These are phyloP conservation scores for Gypsophila paniculata DNA, from an alignment of 179 eudicot species.

Conservation along the genomic window DNA sequence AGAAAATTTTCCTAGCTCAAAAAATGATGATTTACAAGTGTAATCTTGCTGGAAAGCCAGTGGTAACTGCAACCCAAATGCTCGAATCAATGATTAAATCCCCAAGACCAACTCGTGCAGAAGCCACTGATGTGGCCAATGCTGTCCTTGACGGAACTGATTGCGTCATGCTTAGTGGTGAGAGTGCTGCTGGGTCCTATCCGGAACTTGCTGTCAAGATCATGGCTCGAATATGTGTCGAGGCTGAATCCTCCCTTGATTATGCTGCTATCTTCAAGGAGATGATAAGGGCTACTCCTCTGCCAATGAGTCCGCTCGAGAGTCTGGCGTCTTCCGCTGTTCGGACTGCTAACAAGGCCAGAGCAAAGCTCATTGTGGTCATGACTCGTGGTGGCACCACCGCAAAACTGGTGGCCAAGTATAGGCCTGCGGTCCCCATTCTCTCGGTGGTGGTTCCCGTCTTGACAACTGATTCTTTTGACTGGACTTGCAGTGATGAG, in stretches of 20 bases:
- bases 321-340: conserved; percentile 49
- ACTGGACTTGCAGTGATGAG: conserved; percentile 50
- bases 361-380: conserved; percentile 43
- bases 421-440: conserved; percentile 36
- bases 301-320: conserved; percentile 53
- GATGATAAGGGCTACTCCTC: conserved; percentile 45
- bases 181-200: conserved; percentile 51
- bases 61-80: conserved; percentile 47
- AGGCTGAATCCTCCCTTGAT: conserved; percentile 45
- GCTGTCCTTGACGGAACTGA: conserved; percentile 43
- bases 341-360: conserved; percentile 39
- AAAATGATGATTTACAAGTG: conserved; percentile 48
- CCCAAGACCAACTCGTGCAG: conserved; percentile 45
- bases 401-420: conserved; percentile 41
- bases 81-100: conserved; percentile 45
- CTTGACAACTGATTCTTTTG: conserved; percentile 30
- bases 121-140: conserved; percentile 44
- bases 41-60: conserved; percentile 46
- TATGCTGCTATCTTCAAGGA: conserved; percentile 37
- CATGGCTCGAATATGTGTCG: conserved; percentile 45
- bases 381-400: conserved; percentile 47
- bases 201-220: conserved; percentile 46
- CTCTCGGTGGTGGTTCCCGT: conserved; percentile 40
- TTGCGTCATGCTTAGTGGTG: conserved; percentile 48
- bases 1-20: conserved; percentile 42